phyloP scores from a whole-genome alignment of 1,284 basidiomycete species.

The Trichosporon inkin region DNA sequence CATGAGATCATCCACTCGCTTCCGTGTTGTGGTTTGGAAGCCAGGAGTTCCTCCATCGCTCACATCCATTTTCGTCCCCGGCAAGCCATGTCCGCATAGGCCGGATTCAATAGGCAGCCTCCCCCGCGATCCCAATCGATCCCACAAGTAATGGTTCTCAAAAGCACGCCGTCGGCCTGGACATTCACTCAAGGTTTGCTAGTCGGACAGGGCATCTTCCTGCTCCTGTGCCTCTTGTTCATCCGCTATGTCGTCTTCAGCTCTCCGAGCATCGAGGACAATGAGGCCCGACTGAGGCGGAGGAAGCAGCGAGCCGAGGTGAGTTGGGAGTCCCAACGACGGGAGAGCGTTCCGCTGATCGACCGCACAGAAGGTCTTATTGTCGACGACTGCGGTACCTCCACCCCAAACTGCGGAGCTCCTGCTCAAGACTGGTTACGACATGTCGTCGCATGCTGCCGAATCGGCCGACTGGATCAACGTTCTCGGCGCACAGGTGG shows the following conservation, averaged over 20 bases:
- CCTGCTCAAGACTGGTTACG: constrained; percentile 54
- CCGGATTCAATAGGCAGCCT: not conserved
- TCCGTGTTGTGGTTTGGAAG: not conserved
- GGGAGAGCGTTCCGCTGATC: not conserved
- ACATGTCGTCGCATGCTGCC: constrained; percentile 54
- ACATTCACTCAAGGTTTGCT: constrained; percentile 57
- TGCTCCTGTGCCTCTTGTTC: constrained; percentile 50
- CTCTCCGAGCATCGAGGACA: constrained; percentile 47
- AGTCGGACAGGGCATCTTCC: constrained; percentile 54
- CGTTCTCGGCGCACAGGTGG: constrained; percentile 56
- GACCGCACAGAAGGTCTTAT: constrained; percentile 31
- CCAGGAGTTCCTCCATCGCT: not conserved
- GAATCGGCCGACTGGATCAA: constrained; percentile 59
- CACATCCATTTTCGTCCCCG: not conserved
- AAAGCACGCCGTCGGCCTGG: constrained; percentile 27
- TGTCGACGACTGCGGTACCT: constrained; percentile 44
- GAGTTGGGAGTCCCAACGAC: constrained; percentile 9
- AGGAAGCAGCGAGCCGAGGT: constrained; percentile 43
- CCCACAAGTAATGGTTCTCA: not conserved
- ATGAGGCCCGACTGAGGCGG: constrained; percentile 31
- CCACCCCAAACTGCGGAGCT: constrained; percentile 47
- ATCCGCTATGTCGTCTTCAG: constrained; percentile 57
- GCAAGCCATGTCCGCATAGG: constrained; percentile 1
- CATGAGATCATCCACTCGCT: not conserved
- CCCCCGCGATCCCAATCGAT: not conserved